Evolutionary conservation across 768 basidiomycete species (phyloP).

Genomic region (Leccinum ochraceum): DNA sequence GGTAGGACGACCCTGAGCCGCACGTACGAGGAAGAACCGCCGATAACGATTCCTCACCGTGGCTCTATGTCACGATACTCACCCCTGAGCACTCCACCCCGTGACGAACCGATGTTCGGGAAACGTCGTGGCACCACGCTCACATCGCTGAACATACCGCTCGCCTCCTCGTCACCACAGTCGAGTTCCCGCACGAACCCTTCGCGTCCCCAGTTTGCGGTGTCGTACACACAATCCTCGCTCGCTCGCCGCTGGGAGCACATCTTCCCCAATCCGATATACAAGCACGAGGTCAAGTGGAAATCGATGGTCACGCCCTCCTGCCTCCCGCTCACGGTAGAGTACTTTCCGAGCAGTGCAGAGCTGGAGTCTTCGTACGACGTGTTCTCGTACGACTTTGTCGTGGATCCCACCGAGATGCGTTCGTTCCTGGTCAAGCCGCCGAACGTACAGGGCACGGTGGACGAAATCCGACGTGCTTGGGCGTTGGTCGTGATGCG

Average conservation of each 20-base stretch:
- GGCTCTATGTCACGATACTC: constrained; percentile 56
- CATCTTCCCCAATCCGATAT: constrained; percentile 67
- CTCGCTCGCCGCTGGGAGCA: constrained; percentile 93
- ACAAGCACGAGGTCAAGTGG: constrained; percentile 93
- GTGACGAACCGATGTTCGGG: constrained; percentile 57
- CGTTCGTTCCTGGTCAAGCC: constrained; percentile 83
- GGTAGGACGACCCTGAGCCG: constrained; percentile 50
- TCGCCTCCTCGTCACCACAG: constrained; percentile 49
- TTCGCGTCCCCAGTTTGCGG: constrained; percentile 55
- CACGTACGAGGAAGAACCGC: constrained; percentile 59
- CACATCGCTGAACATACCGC: constrained; percentile 39
- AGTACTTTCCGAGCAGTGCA: constrained; percentile 76
- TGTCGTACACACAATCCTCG: constrained; percentile 64
- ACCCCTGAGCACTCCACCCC: constrained; percentile 67
- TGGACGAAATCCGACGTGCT: constrained; percentile 61
- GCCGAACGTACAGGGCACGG: constrained; percentile 45
- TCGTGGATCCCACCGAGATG: constrained; percentile 82
- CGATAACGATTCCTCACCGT: constrained; percentile 42
- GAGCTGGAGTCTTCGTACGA: constrained; percentile 80
- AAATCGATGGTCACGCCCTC: constrained; percentile 79
- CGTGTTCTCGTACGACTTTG: constrained; percentile 85
- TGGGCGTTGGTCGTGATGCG: constrained; percentile 86
- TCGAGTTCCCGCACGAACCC: constrained; percentile 58
- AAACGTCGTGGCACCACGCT: constrained; percentile 53
- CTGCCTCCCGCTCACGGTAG: constrained; percentile 88